These are phyloP conservation scores for Leccinum griseonigrum DNA, from an alignment of 1,284 basidiomycete species.

Conservation along the genomic window DNA sequence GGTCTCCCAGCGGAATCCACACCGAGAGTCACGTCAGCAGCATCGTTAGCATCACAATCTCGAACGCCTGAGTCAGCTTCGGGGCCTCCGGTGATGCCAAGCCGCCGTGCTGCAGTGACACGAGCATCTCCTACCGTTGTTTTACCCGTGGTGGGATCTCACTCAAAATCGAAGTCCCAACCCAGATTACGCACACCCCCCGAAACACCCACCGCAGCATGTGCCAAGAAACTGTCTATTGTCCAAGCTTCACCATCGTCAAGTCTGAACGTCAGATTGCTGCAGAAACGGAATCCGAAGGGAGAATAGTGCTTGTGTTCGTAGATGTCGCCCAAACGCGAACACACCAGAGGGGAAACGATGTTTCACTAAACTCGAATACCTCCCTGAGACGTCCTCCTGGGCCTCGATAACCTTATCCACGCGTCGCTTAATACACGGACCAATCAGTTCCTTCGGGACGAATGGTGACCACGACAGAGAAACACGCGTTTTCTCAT, in stretches of 20 bases:
- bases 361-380: constrained; percentile 16
- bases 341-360: neutral
- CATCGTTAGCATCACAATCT: neutral
- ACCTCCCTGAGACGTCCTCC: constrained; percentile 20
- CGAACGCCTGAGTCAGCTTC: constrained; percentile 3
- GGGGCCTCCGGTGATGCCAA: neutral
- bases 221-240: constrained; percentile 27
- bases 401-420: constrained; percentile 22
- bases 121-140: neutral
- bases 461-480: neutral
- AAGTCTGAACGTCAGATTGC: constrained; percentile 13
- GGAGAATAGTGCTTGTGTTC: neutral
- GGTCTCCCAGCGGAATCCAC: neutral
- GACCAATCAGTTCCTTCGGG: neutral
- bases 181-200: constrained; percentile 22
- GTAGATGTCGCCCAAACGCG: neutral
- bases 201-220: constrained; percentile 4
- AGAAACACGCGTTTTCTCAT: constrained; percentile 7
- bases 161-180: constrained; percentile 31
- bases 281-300: constrained; percentile 5
- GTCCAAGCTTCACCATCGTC: constrained; percentile 31
- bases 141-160: constrained; percentile 1
- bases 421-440: constrained; percentile 6
- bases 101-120: neutral
- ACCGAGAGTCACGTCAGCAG: neutral